Evolutionary conservation across 148 eudicot species (phyloP).

Genomic region (Chenopodium album): DNA sequence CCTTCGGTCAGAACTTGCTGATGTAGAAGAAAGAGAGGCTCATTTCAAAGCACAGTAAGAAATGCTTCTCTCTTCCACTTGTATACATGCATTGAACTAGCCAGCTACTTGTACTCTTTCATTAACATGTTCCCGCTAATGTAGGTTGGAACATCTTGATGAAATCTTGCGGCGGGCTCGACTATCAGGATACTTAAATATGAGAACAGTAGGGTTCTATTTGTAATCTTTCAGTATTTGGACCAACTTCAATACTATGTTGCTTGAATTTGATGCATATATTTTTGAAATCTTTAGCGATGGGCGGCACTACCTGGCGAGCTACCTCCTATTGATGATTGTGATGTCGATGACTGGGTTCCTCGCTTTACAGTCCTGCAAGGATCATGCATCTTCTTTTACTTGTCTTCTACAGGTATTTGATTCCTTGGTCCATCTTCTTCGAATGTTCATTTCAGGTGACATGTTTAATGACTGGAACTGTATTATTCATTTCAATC

Average conservation of each 20-base stretch:
- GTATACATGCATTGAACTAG: neutral
- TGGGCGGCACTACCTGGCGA: conserved; percentile 98
- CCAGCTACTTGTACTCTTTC: conserved; percentile 4
- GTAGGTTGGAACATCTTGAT: conserved; percentile 81
- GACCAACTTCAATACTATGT: neutral
- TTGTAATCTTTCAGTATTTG: neutral
- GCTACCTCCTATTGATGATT: conserved; percentile 83
- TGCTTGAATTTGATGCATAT: neutral
- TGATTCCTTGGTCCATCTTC: conserved; percentile 1
- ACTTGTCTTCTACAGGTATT: conserved; percentile 70
- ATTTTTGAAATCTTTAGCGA: conserved; percentile 44
- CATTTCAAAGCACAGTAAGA: conserved; percentile 86
- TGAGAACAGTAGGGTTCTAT: conserved; percentile 52
- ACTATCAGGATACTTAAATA: conserved; percentile 73
- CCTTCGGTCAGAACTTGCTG: conserved; percentile 71
- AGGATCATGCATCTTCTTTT: conserved; percentile 79
- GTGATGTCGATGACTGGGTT: conserved; percentile 92
- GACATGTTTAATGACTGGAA: neutral
- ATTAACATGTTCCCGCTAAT: conserved; percentile 9
- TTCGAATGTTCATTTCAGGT: neutral
- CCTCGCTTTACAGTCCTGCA: conserved; percentile 90
- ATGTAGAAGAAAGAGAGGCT: conserved; percentile 82
- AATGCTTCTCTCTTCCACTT: conserved; percentile 5
- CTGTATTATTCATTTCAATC: neutral
- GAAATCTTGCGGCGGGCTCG: conserved; percentile 70